Conservation (phyloP, 768 basidiomycete genomes). For the Strobilomyces echinocephalus region DNA sequence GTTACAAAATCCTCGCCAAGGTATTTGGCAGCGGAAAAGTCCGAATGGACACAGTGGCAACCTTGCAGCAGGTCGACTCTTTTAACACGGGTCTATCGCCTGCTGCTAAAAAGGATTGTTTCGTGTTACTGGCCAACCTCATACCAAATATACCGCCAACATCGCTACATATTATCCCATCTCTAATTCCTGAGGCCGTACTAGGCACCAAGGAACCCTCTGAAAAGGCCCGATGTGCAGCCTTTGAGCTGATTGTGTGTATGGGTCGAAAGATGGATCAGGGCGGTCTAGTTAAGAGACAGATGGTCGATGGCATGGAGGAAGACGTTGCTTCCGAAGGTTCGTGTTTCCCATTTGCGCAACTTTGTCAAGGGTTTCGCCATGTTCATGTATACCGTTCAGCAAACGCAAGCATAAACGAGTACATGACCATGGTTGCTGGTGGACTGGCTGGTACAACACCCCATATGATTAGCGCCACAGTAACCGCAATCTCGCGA, state of each 20-base stretch:
- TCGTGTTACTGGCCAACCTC: constrained; percentile 66
- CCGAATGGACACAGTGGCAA: constrained; percentile 47
- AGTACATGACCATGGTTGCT: constrained; percentile 95
- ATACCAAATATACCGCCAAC: constrained; percentile 64
- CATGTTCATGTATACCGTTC: constrained; percentile 11
- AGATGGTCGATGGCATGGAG: constrained; percentile 79
- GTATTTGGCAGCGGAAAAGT: constrained; percentile 64
- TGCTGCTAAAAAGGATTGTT: constrained; percentile 93
- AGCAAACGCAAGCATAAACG: constrained; percentile 76
- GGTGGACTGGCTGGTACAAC: constrained; percentile 90
- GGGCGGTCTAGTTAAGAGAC: constrained; percentile 78
- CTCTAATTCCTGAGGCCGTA: constrained; percentile 89
- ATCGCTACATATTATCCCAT: constrained; percentile 78
- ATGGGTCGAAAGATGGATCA: constrained; percentile 91
- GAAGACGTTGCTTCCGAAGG: constrained; percentile 52
- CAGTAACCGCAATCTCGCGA: constrained; percentile 89
- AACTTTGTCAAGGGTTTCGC: background rate
- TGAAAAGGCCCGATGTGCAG: constrained; percentile 81
- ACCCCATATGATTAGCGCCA: constrained; percentile 98
- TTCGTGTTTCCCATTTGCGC: constrained; percentile 11
- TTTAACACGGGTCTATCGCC: constrained; percentile 61
- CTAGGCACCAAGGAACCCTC: constrained; percentile 96
- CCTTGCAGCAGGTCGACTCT: constrained; percentile 63
- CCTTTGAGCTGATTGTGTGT: constrained; percentile 83
- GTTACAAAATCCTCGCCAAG: constrained; percentile 81